Base-by-base conservation (phyloP, 352 stramenopile species). In the Aphanomyces cochlioides region DNA sequence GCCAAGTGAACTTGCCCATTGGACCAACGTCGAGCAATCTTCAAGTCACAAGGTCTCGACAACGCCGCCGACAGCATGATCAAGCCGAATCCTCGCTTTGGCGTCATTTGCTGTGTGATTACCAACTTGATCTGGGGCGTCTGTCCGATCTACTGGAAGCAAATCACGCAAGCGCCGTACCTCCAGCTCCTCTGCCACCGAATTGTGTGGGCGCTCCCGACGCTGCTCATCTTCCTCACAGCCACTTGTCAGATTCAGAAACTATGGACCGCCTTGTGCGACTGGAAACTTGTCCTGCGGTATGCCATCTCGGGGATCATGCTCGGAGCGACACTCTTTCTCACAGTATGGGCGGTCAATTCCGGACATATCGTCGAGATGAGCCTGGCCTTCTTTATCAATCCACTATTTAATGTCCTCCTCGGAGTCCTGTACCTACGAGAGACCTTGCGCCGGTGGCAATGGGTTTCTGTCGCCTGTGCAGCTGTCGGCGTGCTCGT, bases 81-180 rank as follows among this genome's bases (percentile, higher is more conserved):
- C 54, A n/a, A 61, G 54, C 54, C 54, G 6, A 61, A 61, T 39
- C 54, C 54, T 3, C 13, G 54, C 54, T 63, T 45, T 4, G 64
- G 64, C 12, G 48, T 70, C 39, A 50, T 21, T n/a, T 70, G 59
- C 40, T 54, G 43, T 19, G 47, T 70, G 6, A 7, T 58, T 19
- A 56, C 64, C 36, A 61, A 70, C 39, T 48, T 70, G 12, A 54
- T 70, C 36, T 70, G 64, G 64, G 47, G 43, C 45, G 53, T 70
- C 19, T 28, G 28, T 12, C 64, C 64, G 34, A 70, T 70, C 54
- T 70, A 70, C 64, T 70, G 64, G 64, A 70, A 70, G 54, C 64
- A 70, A 47, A 47, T 70, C 47, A 17, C 48, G 3, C 43, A 63
- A 12, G 43, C 61, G 36, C 13, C 53, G n/a, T 70, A 54, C 36